phyloP scores from a whole-genome alignment of 129 eudicot genomes.

The Erigeron canadensis region DNA sequence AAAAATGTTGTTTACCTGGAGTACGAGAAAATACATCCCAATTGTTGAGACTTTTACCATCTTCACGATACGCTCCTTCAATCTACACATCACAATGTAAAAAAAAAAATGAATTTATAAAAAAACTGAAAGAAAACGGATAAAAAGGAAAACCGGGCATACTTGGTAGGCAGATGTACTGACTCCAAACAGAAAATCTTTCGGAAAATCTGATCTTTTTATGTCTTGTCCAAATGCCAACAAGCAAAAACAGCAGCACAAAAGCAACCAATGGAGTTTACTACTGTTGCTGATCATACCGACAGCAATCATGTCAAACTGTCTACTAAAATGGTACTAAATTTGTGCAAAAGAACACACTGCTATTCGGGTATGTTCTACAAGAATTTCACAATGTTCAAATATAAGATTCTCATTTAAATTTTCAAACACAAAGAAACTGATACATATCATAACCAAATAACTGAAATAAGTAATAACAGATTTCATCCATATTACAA shows the following conservation, averaged over 20 bases:
- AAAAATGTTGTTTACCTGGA: conserved; percentile 38
- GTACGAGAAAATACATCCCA: conserved; percentile 67
- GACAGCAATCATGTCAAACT: neutral
- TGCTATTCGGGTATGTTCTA: too few species aligned
- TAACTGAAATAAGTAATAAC: too few species aligned
- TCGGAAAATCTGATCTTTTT: conserved; percentile 58
- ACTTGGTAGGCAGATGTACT: conserved; percentile 73
- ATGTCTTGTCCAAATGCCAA: conserved; percentile 23
- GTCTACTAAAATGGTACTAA: too few species aligned
- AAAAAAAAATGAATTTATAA: neutral
- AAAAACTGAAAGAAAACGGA: neutral
- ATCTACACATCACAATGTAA: conserved; percentile 38
- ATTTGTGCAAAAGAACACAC: too few species aligned
- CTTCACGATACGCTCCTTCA: conserved; percentile 87
- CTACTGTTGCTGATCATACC: neutral
- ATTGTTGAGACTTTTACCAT: conserved; percentile 67
- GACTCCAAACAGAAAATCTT: conserved; percentile 64
- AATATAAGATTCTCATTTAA: too few species aligned
- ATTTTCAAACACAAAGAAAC: too few species aligned
- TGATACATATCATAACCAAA: too few species aligned
- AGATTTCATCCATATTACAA: too few species aligned
- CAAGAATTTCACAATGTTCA: too few species aligned
- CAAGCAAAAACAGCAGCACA: conserved; percentile 15
- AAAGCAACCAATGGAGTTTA: conserved; percentile 18
- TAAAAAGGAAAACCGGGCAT: neutral